Percentiles rank a stretch among this genome's conserved stretches.
Conservation (phyloP, 148 eudicot genomes). For the Polygonum maritimum region DNA sequence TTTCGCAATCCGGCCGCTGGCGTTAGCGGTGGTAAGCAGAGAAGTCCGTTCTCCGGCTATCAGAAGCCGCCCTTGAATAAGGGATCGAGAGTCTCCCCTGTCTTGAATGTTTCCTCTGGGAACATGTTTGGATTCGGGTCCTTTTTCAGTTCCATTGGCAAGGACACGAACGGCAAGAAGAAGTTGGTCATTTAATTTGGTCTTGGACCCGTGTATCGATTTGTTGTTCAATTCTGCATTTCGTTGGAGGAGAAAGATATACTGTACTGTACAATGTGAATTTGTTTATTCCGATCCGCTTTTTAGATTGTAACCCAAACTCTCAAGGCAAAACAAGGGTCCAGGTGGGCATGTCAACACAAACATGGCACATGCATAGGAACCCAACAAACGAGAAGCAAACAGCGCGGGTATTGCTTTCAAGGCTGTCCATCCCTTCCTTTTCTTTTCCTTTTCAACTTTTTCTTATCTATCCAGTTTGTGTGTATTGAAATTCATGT, state of each 20-base stretch:
- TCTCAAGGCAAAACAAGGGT: neutral
- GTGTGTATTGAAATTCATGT: neutral
- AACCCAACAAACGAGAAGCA: neutral
- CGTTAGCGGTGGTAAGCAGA: neutral
- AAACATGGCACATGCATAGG: neutral
- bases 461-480: neutral
- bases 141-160: conserved; percentile 42
- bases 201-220: neutral
- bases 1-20: neutral
- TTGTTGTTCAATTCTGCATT: neutral
- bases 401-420: neutral
- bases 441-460: neutral
- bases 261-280: neutral
- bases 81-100: conserved; percentile 43
- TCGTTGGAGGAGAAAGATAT: neutral
- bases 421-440: neutral
- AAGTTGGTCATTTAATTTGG: neutral
- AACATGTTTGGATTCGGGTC: conserved; percentile 65
- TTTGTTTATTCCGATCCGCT: neutral
- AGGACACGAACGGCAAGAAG: conserved; percentile 39
- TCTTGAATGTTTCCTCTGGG: conserved; percentile 51
- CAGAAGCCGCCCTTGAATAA: conserved; percentile 89
- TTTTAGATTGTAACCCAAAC: neutral
- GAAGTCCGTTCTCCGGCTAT: conserved; percentile 10
- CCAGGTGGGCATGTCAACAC: neutral